Conservation (phyloP, 1,284 basidiomycete genomes). For the Wallemia mellicola region DNA sequence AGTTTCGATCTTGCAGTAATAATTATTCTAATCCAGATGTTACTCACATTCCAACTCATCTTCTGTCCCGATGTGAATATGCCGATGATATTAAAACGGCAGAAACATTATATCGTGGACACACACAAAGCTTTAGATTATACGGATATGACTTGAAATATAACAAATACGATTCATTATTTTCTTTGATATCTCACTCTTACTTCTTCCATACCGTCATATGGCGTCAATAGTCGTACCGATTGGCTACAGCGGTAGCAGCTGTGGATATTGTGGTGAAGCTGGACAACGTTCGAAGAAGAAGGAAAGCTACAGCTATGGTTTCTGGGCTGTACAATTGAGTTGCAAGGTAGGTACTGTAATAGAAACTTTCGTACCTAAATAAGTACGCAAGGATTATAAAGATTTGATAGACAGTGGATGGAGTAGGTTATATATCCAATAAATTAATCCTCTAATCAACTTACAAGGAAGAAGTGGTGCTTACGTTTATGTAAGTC, state of each 20-base stretch:
- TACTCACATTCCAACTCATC: no score
- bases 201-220: not conserved
- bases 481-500: conserved; percentile 17
- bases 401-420: conserved; percentile 44
- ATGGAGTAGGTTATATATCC: conserved; percentile 53
- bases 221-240: not conserved
- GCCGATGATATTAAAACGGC: no score
- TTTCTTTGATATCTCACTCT: not conserved
- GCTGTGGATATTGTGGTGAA: not conserved
- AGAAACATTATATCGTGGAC: no score
- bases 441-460: not conserved
- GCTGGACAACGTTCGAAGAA: not conserved
- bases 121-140: no score
- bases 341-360: not conserved
- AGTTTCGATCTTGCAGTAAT: no score
- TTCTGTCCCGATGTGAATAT: no score
- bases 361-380: no score
- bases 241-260: not conserved
- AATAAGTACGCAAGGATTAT: conserved; percentile 13
- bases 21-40: no score
- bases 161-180: not conserved
- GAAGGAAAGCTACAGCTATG: not conserved
- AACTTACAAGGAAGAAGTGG: not conserved
- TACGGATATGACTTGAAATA: no score
- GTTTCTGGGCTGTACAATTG: not conserved